Evolutionary conservation across 805 yeast species (phyloP), one percentile per base, ranked within the genome.

Genomic region (Ogataea ganodermae): DNA sequence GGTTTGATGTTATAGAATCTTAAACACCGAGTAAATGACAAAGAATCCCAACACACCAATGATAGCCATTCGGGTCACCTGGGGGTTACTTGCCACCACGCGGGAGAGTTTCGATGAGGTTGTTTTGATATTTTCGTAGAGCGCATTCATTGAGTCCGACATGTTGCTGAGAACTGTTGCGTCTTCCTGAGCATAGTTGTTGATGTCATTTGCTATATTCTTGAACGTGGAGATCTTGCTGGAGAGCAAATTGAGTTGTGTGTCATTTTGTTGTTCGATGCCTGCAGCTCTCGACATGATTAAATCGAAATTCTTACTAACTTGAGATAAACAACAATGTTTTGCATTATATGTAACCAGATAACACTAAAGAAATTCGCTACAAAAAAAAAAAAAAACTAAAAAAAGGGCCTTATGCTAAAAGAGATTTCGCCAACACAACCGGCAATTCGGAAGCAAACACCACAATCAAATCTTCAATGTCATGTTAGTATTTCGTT

Each of bases 181-280:
- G 50, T 79, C 83, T 44, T 81, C 81, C 16, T 75, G 71, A 1
- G 92, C 86, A 54, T 81, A 84, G 45, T 70, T 67, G 55, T 84
- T 80, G 30, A 86, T 83, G 49, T 86, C 92, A 52, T 78, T 78
- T 44, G 89, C 85, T 21, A 86, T 80, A 46, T 73, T 72, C 50
- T 87, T 76, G 55, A 86, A 77, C 1, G 83, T 74, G 1, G 88
- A 75, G 31, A 86, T 70, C 61, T 86, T 86, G 43, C 76, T 73
- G 2, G 91, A 87, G 18, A 86, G 72, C 52, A 75, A 77, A 52
- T 84, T 78, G 52, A 86, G 73, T 51, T 83, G 75, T 30, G 70
- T 69, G 60, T 86, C 86, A 66, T 86, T 86, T 74, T 84, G 67
- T 44, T 50, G 58, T 45, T 64, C 69, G 17, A 63, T 40, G 38